Evolutionary conservation across 2,329 filamentous ascomycete species (phyloP).

Genomic region (Aspergillus sclerotialis): DNA sequence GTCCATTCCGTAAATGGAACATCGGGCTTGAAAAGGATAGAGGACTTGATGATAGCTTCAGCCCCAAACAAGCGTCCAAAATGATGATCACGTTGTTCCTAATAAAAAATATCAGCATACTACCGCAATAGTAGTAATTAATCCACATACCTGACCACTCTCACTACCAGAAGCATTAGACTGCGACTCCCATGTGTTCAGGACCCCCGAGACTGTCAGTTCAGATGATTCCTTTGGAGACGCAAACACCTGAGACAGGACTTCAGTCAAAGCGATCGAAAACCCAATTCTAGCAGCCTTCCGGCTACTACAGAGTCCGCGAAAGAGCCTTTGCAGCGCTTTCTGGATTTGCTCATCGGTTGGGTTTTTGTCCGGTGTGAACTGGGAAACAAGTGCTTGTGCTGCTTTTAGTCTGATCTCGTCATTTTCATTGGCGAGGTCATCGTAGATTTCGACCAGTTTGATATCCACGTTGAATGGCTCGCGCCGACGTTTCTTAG

Average conservation of each 20-base stretch:
- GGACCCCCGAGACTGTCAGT: conserved; percentile 35
- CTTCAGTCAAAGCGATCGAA: conserved; percentile 78
- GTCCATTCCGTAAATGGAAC: conserved; percentile 45
- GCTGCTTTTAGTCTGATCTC: conserved; percentile 41
- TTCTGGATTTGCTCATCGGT: conserved; percentile 36
- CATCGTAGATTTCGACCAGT: conserved; percentile 43
- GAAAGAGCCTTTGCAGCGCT: conserved; percentile 60
- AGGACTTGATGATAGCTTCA: conserved; percentile 76
- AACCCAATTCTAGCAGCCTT: conserved; percentile 87
- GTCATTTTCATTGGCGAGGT: conserved; percentile 41
- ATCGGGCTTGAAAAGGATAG: conserved; percentile 57
- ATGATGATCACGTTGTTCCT: conserved; percentile 80
- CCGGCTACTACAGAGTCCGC: conserved; percentile 80
- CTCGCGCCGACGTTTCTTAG: conserved; percentile 36
- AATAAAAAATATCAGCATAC: conserved; percentile 13
- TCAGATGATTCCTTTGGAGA: conserved; percentile 21
- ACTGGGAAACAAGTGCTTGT: conserved; percentile 36
- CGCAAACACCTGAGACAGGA: conserved; percentile 63
- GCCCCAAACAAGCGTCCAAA: conserved; percentile 84
- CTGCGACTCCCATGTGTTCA: conserved; percentile 47
- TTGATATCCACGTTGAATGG: conserved; percentile 37
- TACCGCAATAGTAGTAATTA: conserved; percentile 37
- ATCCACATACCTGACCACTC: conserved; percentile 46
- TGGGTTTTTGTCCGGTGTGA: conserved; percentile 34
- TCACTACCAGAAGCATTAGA: conserved; percentile 47